Percentiles rank a stretch among this genome's conserved stretches.
Evolutionary conservation across 164 flowering plant species (phyloP).

Genomic region (Malania oleifera): DNA sequence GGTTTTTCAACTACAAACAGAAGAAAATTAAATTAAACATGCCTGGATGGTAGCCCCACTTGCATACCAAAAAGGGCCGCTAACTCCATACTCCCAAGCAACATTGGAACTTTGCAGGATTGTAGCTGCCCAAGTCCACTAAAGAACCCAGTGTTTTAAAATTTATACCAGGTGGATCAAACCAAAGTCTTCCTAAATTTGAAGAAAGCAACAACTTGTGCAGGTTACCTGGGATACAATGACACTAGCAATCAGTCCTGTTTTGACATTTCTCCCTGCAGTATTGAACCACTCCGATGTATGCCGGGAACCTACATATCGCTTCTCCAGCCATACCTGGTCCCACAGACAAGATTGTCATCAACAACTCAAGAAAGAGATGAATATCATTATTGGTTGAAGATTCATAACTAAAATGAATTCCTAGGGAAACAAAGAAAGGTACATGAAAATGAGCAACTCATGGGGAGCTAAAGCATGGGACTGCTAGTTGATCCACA

Average conservation of each 20-base stretch:
- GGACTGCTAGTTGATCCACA: no score
- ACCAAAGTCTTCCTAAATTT: background rate
- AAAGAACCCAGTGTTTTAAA: conserved; percentile 12
- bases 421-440: no score
- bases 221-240: conserved; percentile 84
- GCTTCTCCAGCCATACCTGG: conserved; percentile 91
- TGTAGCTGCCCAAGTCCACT: conserved; percentile 99
- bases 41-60: conserved; percentile 97
- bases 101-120: conserved; percentile 97
- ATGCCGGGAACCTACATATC: conserved; percentile 80
- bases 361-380: no score
- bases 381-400: no score
- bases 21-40: conserved; percentile 7
- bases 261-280: conserved; percentile 90
- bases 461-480: no score
- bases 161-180: background rate
- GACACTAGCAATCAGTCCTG: conserved; percentile 94
- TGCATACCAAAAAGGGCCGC: conserved; percentile 99
- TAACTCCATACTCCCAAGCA: conserved; percentile 93
- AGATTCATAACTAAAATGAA: no score
- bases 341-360: background rate
- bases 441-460: no score
- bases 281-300: conserved; percentile 99
- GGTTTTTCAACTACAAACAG: background rate
- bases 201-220: background rate